These are phyloP conservation scores for Cercophora sp. DNA, from an alignment of 495 filamentous ascomycete species.

Conservation along the genomic window DNA sequence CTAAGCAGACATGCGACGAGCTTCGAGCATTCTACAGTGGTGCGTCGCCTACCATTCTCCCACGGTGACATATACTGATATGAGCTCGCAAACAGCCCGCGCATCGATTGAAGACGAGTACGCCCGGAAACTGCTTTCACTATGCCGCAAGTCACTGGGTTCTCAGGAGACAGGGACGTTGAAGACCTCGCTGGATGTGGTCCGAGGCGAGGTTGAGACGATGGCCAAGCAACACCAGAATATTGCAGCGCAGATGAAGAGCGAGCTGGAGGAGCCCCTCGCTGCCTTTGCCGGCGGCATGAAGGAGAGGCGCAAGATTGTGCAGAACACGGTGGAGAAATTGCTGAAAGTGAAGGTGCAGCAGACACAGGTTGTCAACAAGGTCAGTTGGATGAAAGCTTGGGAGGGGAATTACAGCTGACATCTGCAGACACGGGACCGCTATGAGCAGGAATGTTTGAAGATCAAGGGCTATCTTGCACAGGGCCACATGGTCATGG, in stretches of 20 bases:
- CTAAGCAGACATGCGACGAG: constrained; percentile 94
- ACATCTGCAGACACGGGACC: constrained; percentile 68
- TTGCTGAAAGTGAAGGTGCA: constrained; percentile 87
- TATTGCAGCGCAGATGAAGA: constrained; percentile 92
- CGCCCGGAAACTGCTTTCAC: constrained; percentile 79
- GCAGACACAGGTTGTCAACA: constrained; percentile 88
- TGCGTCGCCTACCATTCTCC: too few relatives aligned
- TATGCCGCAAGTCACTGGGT: constrained; percentile 85
- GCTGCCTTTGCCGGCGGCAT: constrained; percentile 86
- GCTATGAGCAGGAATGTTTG: constrained; percentile 93
- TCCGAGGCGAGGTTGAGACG: constrained; percentile 87
- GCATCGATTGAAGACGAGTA: constrained; percentile 97
- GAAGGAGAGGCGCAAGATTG: constrained; percentile 93
- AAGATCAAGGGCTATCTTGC: constrained; percentile 98
- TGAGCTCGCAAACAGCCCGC: too few relatives aligned
- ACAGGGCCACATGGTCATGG: constrained; percentile 99
- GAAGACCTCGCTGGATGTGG: constrained; percentile 73
- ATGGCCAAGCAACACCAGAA: constrained; percentile 90
- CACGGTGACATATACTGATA: too few relatives aligned
- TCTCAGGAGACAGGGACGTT: constrained; percentile 85
- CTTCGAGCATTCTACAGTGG: constrained; percentile 86
- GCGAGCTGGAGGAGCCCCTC: constrained; percentile 92
- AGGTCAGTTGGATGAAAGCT: constrained; percentile 50
- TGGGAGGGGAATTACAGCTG: neutral
- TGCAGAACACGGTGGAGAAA: constrained; percentile 89